Evolutionary conservation across 2,329 filamentous ascomycete genomes (phyloP), one percentile per base, ranked within the genome.

Genomic region (Xylariaceae sp.): DNA sequence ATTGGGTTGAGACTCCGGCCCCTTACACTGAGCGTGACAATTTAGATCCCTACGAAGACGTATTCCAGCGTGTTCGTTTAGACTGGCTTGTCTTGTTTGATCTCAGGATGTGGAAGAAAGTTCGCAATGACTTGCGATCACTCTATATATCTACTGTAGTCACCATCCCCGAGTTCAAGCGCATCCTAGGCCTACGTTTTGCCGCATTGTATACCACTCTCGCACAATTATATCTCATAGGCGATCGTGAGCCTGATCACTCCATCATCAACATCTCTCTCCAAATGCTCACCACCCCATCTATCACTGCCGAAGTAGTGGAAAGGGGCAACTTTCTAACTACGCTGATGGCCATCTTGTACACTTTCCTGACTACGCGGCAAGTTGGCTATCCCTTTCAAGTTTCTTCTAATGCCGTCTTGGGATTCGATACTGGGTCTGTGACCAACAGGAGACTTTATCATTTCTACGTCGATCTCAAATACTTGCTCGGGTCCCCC

Each of bases 231-330:
- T 99, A 97, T 68, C 81, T 99, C 31, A 94, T 99, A 59, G 93
- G 93, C 13, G 94, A 99, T 66, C 82, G 94, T 58, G 94, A 99
- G 69, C 94, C 94, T 2, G 94, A 99, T 65, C 93, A 97, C 70
- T 97, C 93, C 11, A 97, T 99, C 66, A 96, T 99, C 76, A 97
- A 97, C 66, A 82, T 99, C 36, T 97, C 93, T 5, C 76, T 97
- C 31, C 94, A 99, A 67, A 95, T 99, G 83, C 77, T 99, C 56
- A 99, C 94, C 0, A 97, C 94, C 0, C 92, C 94, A 1, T 96
- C 93, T 0, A 97, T 99, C 60, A 97, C 93, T 0, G 89, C 91
- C 42, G 95, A 99, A 71, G 89, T 97, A 45, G 90, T 99, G 9
- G 89, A 96, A 64, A 83, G 91, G 42, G 93, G 92, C 28, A 99